Base-by-base conservation (phyloP, 2,329 filamentous ascomycete genomes). In the Botrytis porri region DNA sequence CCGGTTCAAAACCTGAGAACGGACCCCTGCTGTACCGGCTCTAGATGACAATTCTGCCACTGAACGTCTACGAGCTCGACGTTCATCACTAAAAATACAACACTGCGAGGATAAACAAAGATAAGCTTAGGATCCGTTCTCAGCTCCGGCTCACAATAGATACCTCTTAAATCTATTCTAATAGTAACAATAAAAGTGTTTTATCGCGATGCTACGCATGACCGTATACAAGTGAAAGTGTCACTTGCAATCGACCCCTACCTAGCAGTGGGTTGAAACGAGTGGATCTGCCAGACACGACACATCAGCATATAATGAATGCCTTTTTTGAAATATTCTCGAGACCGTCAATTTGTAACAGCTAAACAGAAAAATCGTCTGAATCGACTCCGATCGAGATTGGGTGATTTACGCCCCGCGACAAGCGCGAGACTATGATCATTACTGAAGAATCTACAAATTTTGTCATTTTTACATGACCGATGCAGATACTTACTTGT, bases 21-120 rank as follows among this genome's bases (percentile, higher is more conserved):
- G 0, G 48, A 16, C 25, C 12, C 2, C 14, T 29, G 1, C 16
- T 16, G 12, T 16, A 16, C 3, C 4, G 4, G 48, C n/a, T 8
- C 2, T 54, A 18, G 6, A 29, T n/a, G n/a, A 7, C n/a, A 54
- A 14, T 54, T 29, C 51, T 3, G 14, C 25, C 5, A 18, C 29
- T 54, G 14, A n/a, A n/a, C 29, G 6, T 54, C 14, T 18, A 8
- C n/a, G 14, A 29, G n/a, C 51, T 57, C 7, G 22, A 48, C 8
- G 2, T 8, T 57, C n/a, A 16, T 18, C n/a, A 57, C 1, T 4
- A 9, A 32, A 29, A 29, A 18, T 18, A 29, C 29, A 57, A 57
- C 16, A 18, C 51, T n/a, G 18, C 16, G 14, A 29, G 12, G 6
- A 57, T 29, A 7, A 29, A 57, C 14, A 32, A 57, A 57, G 18